These are phyloP conservation scores for Boletellus sp. DNA, from an alignment of 1,284 basidiomycete species.

Conservation along the genomic window DNA sequence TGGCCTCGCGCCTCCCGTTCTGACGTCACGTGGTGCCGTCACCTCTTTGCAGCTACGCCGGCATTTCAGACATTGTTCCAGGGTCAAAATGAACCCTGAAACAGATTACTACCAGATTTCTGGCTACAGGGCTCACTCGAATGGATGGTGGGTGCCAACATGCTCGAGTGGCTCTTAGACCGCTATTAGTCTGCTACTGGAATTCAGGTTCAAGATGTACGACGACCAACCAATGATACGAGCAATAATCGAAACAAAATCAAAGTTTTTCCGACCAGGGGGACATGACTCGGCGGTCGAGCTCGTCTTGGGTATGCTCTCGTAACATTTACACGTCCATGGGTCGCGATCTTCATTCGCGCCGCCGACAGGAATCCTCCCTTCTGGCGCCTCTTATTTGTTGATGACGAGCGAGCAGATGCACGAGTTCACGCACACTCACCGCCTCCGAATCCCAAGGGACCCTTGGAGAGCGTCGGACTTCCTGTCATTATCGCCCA, in stretches of 20 bases:
- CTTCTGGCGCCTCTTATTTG: conserved; percentile 30
- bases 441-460: conserved; percentile 13
- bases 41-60: no score
- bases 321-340: background rate
- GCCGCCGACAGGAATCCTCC: conserved; percentile 24
- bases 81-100: conserved; percentile 11
- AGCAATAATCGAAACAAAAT: conserved; percentile 8
- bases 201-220: conserved; percentile 29
- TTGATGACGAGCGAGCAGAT: conserved; percentile 27
- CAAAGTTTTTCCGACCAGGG: conserved; percentile 19
- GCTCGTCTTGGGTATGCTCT: conserved; percentile 25
- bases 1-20: no score
- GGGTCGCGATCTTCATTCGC: background rate
- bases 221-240: conserved; percentile 23
- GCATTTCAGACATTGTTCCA: background rate
- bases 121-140: conserved; percentile 29
- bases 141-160: conserved; percentile 21
- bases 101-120: conserved; percentile 28
- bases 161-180: background rate
- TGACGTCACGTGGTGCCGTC: background rate
- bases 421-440: conserved; percentile 21
- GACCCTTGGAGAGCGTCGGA: conserved; percentile 17
- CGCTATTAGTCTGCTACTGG: background rate
- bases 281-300: conserved; percentile 26
- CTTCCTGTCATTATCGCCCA: conserved; percentile 30